Conservation (phyloP, 108 stramenopile species). For the Nitzschia putrida region DNA sequence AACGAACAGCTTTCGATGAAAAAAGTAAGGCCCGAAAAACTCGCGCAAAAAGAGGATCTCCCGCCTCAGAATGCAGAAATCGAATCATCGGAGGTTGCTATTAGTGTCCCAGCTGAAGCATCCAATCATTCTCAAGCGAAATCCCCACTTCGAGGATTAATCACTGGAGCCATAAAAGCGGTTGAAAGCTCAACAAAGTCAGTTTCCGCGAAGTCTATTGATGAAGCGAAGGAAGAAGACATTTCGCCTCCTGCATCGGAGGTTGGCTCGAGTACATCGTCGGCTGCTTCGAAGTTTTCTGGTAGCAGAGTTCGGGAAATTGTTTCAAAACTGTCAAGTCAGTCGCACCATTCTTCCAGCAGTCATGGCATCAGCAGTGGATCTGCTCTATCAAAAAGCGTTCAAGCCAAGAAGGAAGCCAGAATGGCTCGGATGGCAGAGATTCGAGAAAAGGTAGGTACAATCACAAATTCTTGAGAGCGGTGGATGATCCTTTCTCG, state of each 20-base stretch:
- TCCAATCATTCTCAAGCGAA: not conserved
- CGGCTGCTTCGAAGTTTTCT: conserved; percentile 3
- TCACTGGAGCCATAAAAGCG: conserved; percentile 1
- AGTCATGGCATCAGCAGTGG: not conserved
- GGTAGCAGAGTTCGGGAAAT: conserved; percentile 32
- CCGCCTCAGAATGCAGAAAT: not conserved
- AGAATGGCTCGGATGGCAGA: conserved; percentile 56
- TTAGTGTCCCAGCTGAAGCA: not conserved
- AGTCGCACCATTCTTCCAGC: conserved; percentile 1
- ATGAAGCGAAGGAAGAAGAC: conserved; percentile 7
- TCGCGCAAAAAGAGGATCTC: not conserved
- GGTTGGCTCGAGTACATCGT: conserved; percentile 8
- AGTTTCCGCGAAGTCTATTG: not conserved
- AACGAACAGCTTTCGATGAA: not conserved
- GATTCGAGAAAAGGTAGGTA: conserved; percentile 30
- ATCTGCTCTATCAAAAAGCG: conserved; percentile 40
- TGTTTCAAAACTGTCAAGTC: conserved; percentile 33
- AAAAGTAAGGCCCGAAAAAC: not conserved
- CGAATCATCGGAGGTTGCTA: not conserved
- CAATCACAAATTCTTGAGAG: not conserved
- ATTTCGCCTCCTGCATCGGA: conserved; percentile 22
- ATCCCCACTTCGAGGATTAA: conserved; percentile 3
- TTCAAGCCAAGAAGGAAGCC: conserved; percentile 49
- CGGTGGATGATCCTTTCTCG: not conserved
- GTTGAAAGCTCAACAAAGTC: not conserved